Conservation (phyloP, 1,284 basidiomycete genomes). For the Tremellales sp. region DNA sequence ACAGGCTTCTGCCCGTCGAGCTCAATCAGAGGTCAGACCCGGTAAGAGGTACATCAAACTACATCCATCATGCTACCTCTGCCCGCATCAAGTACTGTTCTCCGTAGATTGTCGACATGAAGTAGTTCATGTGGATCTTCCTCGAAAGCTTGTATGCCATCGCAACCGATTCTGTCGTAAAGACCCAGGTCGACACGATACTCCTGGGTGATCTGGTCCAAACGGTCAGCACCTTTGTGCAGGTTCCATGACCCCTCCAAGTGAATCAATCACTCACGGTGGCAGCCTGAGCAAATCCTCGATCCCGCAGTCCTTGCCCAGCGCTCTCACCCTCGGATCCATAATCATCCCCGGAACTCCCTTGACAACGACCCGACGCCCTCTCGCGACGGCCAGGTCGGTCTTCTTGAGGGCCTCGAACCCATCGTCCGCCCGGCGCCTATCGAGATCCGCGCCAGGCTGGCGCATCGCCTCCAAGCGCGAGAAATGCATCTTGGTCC, state of each 20-base stretch:
- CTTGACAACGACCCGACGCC: conserved; percentile 19
- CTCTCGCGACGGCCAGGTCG: conserved; percentile 6
- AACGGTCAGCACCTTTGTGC: neutral
- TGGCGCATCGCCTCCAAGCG: neutral
- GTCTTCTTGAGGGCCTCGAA: conserved; percentile 1
- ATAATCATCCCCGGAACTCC: conserved; percentile 14
- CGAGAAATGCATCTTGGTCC: neutral
- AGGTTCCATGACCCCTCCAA: too few species aligned
- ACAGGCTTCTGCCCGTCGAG: too few species aligned
- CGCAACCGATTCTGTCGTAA: conserved; percentile 26
- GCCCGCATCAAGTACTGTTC: conserved; percentile 25
- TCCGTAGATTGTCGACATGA: conserved; percentile 10
- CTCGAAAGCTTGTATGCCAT: conserved; percentile 23
- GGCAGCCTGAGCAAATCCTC: conserved; percentile 12
- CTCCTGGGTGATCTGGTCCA: conserved; percentile 9
- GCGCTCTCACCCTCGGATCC: conserved; percentile 5
- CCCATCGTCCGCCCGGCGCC: neutral
- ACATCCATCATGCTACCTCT: conserved; percentile 10
- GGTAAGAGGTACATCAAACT: neutral
- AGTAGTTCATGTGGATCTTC: conserved; percentile 25
- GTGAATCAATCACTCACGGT: conserved; percentile 17
- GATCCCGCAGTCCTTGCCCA: conserved; percentile 14
- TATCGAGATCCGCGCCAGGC: neutral
- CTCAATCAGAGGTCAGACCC: too few species aligned
- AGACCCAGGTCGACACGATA: conserved; percentile 18